Evolutionary conservation across 495 filamentous ascomycete genomes (phyloP).

Genomic region (Daldinia loculata): DNA sequence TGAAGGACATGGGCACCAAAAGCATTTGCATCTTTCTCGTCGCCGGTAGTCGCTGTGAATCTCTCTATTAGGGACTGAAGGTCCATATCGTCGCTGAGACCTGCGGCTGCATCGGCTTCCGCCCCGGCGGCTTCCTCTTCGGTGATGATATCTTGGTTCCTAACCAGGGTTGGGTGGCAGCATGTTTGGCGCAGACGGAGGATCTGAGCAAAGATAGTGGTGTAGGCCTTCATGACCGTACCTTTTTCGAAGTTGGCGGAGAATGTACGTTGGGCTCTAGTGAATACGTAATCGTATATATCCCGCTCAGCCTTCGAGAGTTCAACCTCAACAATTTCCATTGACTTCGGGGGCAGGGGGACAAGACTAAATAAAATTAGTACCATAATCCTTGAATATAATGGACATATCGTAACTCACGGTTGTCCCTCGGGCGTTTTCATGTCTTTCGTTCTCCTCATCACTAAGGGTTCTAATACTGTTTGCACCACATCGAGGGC

Average conservation of each 20-base stretch:
- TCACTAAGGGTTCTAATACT: constrained; percentile 93
- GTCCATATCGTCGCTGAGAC: constrained; percentile 95
- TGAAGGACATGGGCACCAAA: constrained; percentile 87
- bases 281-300: constrained; percentile 90
- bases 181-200: constrained; percentile 92
- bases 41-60: constrained; percentile 75
- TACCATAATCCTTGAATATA: neutral
- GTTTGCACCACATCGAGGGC: constrained; percentile 97
- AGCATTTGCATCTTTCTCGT: constrained; percentile 69
- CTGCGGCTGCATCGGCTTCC: constrained; percentile 79
- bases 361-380: constrained; percentile 64
- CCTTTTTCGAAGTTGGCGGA: constrained; percentile 87
- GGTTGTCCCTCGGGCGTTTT: constrained; percentile 90
- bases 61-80: constrained; percentile 82
- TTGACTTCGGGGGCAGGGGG: constrained; percentile 78
- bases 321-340: constrained; percentile 86
- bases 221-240: constrained; percentile 91
- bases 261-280: constrained; percentile 82
- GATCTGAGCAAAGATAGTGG: constrained; percentile 96
- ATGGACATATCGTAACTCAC: constrained; percentile 14
- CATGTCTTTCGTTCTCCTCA: constrained; percentile 96
- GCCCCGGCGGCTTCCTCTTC: constrained; percentile 88
- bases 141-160: constrained; percentile 81
- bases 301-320: constrained; percentile 84
- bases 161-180: constrained; percentile 88